Base-by-base conservation (phyloP, 441 rosid genomes). In the Mallotus japonicus region DNA sequence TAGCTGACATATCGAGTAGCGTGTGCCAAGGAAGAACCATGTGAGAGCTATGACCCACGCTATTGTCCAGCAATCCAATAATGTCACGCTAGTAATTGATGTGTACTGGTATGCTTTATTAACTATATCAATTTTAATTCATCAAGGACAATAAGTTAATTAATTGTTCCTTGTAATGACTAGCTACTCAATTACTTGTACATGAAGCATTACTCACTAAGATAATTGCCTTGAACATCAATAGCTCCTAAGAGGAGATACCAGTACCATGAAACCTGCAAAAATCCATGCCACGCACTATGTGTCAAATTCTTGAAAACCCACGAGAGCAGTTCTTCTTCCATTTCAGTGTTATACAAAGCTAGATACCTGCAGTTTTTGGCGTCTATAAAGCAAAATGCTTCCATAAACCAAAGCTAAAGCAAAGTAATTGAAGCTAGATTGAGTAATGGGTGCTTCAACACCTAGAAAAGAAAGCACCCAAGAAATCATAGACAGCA, bases 211-310 rank as follows among this genome's bases (percentile, higher is more conserved):
- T 8, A 78, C 88, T 81, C 74, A 85, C 90, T 80, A 59, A 87
- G 83, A 78, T 75, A 86, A 76, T 83, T 86, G 62, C 87, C 92
- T 70, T 90, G 87, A 58, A 87, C 92, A 78, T 90, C 92, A 71
- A 83, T 73, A 59, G 81, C 78, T 49, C 89, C 91, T 56, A 89
- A 60, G 13, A 87, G 84, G 6, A 86, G 87, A 83, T 86, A 89
- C 90, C 90, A 89, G 67, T 85, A 87, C 93, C 91, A 89, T 74
- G 87, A 75, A 82, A 89, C 76, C 90, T 87, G 82, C 3, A 76
- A 77, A 37, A 63, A 22, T 3, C 44, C 71, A 50, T 46, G 12
- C 61, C 19, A 32, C 16, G 14, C 17, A 44, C 32, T 17, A 24
- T 24, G 20, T 4, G 51, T 62, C 67, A 65, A 71, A 56, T 8